A percentile compares a stretch with the other conserved stretches of the same genome.
Conservation (phyloP, 2,329 filamentous ascomycete genomes). For the Alternaria sp. region DNA sequence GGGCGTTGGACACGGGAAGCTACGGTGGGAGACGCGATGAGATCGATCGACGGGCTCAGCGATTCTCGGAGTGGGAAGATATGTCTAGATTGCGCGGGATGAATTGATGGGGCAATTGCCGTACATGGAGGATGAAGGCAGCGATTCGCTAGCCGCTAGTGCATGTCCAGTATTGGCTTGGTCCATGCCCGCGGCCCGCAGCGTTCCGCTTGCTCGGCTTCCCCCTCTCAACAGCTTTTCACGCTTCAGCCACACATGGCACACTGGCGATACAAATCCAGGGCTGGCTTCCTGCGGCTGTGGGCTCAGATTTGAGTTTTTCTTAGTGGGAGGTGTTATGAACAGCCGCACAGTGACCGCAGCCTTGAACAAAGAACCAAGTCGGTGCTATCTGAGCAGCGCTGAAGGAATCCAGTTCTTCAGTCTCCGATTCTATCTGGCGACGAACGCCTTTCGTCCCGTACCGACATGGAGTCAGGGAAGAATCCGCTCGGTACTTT, state of each 20-base stretch:
- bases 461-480: neutral
- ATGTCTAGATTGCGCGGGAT: neutral
- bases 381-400: neutral
- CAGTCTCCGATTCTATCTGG: neutral
- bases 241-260: slow-evolving; percentile 1
- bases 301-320: neutral
- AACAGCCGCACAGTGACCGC: neutral
- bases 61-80: neutral
- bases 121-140: neutral
- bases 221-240: slow-evolving; percentile 6
- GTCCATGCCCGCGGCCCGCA: slow-evolving; percentile 8
- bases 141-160: slow-evolving; percentile 5
- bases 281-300: neutral
- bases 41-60: neutral
- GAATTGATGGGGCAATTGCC: neutral
- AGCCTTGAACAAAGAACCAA: neutral
- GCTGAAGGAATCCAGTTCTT: neutral
- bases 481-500: slow-evolving; percentile 2
- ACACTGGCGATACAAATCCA: neutral
- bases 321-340: neutral
- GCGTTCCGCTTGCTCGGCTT: slow-evolving; percentile 11
- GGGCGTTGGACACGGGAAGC: slow-evolving; percentile 1
- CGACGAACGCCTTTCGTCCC: neutral
- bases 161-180: neutral
- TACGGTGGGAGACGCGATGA: neutral